Conservation (phyloP, 148 eudicot genomes). For the Rhododendron ovatum region DNA sequence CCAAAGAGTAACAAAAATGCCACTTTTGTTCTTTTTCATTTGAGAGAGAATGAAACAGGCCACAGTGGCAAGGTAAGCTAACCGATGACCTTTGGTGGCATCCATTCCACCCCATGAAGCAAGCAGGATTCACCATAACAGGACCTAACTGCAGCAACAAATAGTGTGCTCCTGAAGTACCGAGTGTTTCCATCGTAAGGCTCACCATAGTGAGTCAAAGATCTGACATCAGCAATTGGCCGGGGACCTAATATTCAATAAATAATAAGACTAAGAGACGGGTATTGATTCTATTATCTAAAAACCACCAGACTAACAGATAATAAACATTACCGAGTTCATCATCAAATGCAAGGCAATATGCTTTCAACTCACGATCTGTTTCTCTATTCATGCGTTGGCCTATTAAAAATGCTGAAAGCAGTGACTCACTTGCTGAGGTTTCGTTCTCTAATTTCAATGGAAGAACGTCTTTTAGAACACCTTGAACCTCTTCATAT, state of each 20-base stretch:
- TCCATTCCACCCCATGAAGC: slow-evolving; percentile 99
- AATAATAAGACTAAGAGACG: slow-evolving; percentile 2
- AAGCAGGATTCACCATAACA: slow-evolving; percentile 90
- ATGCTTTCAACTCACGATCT: slow-evolving; percentile 95
- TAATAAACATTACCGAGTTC: slow-evolving; percentile 58
- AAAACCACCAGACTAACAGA: background rate
- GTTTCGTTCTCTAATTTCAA: slow-evolving; percentile 28
- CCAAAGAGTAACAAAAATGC: background rate
- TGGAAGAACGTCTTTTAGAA: slow-evolving; percentile 81
- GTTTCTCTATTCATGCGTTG: slow-evolving; percentile 99
- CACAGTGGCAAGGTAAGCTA: slow-evolving; percentile 5
- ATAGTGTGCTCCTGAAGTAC: slow-evolving; percentile 89
- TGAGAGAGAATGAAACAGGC: background rate
- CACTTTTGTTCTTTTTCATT: background rate
- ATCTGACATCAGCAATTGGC: slow-evolving; percentile 82
- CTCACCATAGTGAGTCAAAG: slow-evolving; percentile 95
- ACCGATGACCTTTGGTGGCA: slow-evolving; percentile 90
- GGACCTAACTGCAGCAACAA: slow-evolving; percentile 96
- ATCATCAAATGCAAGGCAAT: slow-evolving; percentile 97
- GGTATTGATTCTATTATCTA: background rate
- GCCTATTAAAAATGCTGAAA: slow-evolving; percentile 92
- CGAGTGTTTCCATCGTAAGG: slow-evolving; percentile 99
- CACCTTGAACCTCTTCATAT: slow-evolving; percentile 96
- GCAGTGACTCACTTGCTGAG: slow-evolving; percentile 74
- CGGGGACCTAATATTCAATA: slow-evolving; percentile 51